phyloP scores from a whole-genome alignment of 768 basidiomycete genomes.

The Fomitopsis serialis region DNA sequence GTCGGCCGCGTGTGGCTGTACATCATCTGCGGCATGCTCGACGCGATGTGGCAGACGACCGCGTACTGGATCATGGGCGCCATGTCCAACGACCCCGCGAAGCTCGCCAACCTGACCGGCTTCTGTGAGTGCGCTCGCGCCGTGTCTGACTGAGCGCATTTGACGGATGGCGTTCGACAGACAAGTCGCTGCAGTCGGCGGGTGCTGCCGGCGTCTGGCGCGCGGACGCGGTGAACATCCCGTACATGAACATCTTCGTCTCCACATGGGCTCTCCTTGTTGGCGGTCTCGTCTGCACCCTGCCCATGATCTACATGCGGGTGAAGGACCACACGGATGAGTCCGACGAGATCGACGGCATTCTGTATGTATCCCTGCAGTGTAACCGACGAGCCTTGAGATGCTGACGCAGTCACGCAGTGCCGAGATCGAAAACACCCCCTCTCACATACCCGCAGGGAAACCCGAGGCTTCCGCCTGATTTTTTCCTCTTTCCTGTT shows the following conservation, averaged over 20 bases:
- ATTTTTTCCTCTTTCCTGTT: not conserved
- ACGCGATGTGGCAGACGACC: slow-evolving; percentile 83
- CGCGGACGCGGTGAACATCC: slow-evolving; percentile 53
- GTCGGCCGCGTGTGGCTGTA: slow-evolving; percentile 54
- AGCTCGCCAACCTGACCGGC: slow-evolving; percentile 75
- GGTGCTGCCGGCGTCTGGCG: slow-evolving; percentile 72
- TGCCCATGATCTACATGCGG: slow-evolving; percentile 71
- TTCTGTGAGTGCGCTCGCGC: slow-evolving; percentile 64
- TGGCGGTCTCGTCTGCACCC: slow-evolving; percentile 56
- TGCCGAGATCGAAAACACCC: not conserved
- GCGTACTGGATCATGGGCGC: slow-evolving; percentile 83
- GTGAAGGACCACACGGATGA: slow-evolving; percentile 54
- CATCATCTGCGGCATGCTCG: slow-evolving; percentile 69
- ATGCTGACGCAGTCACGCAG: not conserved
- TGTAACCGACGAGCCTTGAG: too few species aligned
- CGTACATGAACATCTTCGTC: slow-evolving; percentile 72
- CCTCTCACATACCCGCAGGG: not conserved
- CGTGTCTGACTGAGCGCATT: not conserved
- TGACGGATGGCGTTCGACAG: slow-evolving; percentile 21
- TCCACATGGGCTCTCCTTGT: slow-evolving; percentile 72
- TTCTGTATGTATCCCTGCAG: slow-evolving; percentile 1
- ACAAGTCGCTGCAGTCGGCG: slow-evolving; percentile 74
- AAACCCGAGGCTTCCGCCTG: not conserved
- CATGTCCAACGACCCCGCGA: slow-evolving; percentile 78
- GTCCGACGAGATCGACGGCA: slow-evolving; percentile 10